Percentiles rank a stretch among this genome's conserved stretches.
Conservation (phyloP, 768 basidiomycete species). For the Stropharia rugosoannulata region DNA sequence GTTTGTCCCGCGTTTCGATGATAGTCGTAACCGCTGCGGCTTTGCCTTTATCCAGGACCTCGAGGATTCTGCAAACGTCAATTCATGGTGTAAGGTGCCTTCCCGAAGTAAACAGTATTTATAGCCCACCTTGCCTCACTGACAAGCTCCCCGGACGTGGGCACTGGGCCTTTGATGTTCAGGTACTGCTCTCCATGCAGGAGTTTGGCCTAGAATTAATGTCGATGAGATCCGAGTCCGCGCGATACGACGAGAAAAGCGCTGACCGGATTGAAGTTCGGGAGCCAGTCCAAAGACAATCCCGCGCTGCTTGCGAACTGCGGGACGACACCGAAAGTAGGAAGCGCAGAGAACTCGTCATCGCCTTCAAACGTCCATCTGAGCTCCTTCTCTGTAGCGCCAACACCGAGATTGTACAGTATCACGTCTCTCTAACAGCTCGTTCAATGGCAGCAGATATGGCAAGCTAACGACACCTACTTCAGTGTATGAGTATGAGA, state of each 20-base stretch:
- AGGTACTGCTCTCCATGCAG: slow-evolving; percentile 98
- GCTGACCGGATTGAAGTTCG: slow-evolving; percentile 87
- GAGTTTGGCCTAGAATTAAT: slow-evolving; percentile 72
- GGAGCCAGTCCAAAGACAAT: slow-evolving; percentile 77
- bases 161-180: slow-evolving; percentile 82
- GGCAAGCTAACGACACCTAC: slow-evolving; percentile 19
- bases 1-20: slow-evolving; percentile 79
- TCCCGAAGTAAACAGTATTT: background rate
- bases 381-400: slow-evolving; percentile 90
- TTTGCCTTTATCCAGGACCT: slow-evolving; percentile 90
- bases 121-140: slow-evolving; percentile 65
- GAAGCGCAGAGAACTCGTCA: slow-evolving; percentile 82
- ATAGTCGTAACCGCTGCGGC: slow-evolving; percentile 85
- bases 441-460: background rate
- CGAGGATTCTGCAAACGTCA: slow-evolving; percentile 51
- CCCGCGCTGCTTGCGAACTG: slow-evolving; percentile 76
- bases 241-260: background rate
- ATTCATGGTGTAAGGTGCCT: background rate
- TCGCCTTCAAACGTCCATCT: slow-evolving; percentile 91
- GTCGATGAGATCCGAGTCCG: background rate
- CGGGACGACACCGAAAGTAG: slow-evolving; percentile 95
- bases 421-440: slow-evolving; percentile 70
- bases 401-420: slow-evolving; percentile 93
- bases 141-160: slow-evolving; percentile 78
- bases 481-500: slow-evolving; percentile 77